Conservation (phyloP, 2,329 filamentous ascomycete species). For the Hymenoscyphus albidus region DNA sequence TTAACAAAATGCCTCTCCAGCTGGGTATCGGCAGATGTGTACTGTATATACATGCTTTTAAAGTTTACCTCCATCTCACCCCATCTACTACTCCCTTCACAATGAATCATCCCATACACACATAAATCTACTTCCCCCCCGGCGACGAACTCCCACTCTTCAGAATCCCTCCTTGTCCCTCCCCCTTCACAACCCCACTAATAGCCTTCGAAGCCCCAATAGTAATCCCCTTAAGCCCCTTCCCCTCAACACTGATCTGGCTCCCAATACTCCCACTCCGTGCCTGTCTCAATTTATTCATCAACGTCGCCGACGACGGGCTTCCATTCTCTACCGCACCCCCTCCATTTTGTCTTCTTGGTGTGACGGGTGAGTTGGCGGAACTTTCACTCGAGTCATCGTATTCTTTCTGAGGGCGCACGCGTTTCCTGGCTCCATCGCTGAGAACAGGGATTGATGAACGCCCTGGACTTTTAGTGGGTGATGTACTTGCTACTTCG, state of each 20-base stretch:
- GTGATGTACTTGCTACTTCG: conserved; percentile 12
- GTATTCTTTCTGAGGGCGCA: conserved; percentile 16
- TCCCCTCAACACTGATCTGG: conserved; percentile 27
- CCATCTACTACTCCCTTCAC: no score
- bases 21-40: no score
- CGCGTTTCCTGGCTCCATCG: conserved; percentile 21
- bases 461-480: conserved; percentile 9
- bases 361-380: conserved; percentile 17
- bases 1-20: no score
- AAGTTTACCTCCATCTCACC: no score
- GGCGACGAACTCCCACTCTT: conserved; percentile 15
- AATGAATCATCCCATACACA: no score
- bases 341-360: conserved; percentile 8
- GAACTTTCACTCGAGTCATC: conserved; percentile 23
- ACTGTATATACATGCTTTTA: no score
- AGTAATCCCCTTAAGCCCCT: conserved; percentile 26
- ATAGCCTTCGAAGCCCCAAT: conserved; percentile 29
- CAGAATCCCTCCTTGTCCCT: conserved; percentile 20
- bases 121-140: not conserved
- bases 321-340: conserved; percentile 16
- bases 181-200: conserved; percentile 21
- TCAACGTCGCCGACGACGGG: conserved; percentile 1
- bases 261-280: conserved; percentile 29
- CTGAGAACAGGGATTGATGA: conserved; percentile 6
- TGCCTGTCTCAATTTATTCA: conserved; percentile 11